Evolutionary conservation across 768 basidiomycete genomes (phyloP), one percentile per base, ranked within the genome.

Genomic region (Phaeolepiota aurea): DNA sequence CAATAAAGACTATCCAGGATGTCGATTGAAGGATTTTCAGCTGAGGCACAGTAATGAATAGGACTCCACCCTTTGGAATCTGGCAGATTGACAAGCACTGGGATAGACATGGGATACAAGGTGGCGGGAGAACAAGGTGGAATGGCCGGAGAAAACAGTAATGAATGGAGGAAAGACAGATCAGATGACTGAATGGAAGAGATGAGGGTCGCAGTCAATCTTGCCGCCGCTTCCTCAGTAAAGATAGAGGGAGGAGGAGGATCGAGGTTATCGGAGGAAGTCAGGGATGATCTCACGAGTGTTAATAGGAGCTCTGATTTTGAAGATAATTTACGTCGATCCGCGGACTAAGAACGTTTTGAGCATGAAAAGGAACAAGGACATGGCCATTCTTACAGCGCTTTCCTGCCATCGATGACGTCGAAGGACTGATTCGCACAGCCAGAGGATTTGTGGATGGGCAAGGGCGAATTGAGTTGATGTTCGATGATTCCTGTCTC

Each of bases 21-120:
- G 41, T 78, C 70, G 32, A 74, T 60, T 10, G 76, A 81, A 2
- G 81, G 84, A 16, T 62, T 58, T 39, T 63, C 58, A 37, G 66
- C 64, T 43, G 75, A 69, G 41, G 71, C 77, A 53, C 80, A 83
- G 50, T 87, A 68, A 49, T 88, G 86, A 37, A 87, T 69, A 41
- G 78, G 67, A 47, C 79, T 78, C 82, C 85, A 86, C 37, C 83
- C 85, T 37, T 72, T 67, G 4, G 65, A 50, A 53, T 87, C 84
- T 20, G 76, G 76, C 43, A 69, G 54, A 62, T 88, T 88, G 51
- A 87, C 76, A 45, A 87, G 73, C 49, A 71, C 45, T 14, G 75
- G 71, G 19, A 68, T 63, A 22, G 70, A 68, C 55, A 63, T 58
- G 5, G 72, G 66, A 44, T 70, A 69, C 48, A 66, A 55, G 4